Base-by-base conservation (phyloP, 2,329 filamentous ascomycete species). In the Aspergillus tanneri region DNA sequence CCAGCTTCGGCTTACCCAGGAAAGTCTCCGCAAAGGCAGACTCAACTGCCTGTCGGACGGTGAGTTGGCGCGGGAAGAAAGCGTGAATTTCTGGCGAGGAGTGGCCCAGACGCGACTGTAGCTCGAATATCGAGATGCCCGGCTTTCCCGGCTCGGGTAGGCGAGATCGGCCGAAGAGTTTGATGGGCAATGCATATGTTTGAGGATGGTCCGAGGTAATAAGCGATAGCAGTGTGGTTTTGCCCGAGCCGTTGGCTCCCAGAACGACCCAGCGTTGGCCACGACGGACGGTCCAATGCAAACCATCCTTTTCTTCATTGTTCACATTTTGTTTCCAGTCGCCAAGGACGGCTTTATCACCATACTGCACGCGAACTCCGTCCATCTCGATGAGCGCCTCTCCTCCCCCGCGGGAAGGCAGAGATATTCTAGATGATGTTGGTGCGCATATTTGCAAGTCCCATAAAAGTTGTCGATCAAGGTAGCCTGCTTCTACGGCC, bases 141-240 rank as follows among this genome's bases (percentile, higher is more conserved):
- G 80, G 79, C 45, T 81, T 67, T 0, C 86, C 87, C 0, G 81
- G 80, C 46, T 87, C 82, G 0, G 92, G 90, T 0, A 96, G 77
- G 16, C 93, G 83, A 46, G 86, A 86, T 18, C 84, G 83, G 1
- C 90, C 90, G 65, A 99, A 97, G 11, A 96, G 77, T 58, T 82
- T 86, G 52, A 99, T 86, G 0, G 92, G 91, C 19, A 91, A 81
- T 0, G 88, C 89, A 67, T 97, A 99, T 0, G 91, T 85, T 68
- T 97, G 92, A 0, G 93, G 93, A 61, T 99, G 93, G 63, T 99
- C 93, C 1, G 92, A 97, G 50, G 89, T 95, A 50, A 99, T 87
- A 5, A 99, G 78, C 4, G 90, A 93, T 22, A 97, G 81, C 30
- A 99, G 79, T 0, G 93, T 99, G 0, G 93, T 99, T 74, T 99